Conservation (phyloP, 2,329 filamentous ascomycete species). For the Cordyceps javanica region DNA sequence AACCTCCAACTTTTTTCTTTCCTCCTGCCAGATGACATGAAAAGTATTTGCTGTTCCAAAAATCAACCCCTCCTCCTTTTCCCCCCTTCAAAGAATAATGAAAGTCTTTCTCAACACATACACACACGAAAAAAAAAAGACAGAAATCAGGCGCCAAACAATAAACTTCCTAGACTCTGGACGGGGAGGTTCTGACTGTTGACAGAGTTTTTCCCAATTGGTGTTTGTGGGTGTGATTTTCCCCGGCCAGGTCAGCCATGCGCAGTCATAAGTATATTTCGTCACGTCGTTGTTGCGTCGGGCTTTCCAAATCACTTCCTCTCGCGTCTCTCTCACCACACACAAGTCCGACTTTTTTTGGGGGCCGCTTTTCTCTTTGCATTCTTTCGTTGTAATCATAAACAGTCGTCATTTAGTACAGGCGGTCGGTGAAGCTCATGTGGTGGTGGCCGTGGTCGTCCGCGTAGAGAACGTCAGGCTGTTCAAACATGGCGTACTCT, state of each 20-base stretch:
- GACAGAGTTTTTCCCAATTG: constrained; percentile 2
- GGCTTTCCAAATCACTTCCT: too few relatives aligned
- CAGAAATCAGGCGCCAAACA: constrained; percentile 4
- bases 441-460: constrained; percentile 35
- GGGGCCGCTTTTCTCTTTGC: background rate
- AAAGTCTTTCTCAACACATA: too few relatives aligned
- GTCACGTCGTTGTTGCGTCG: constrained; percentile 8
- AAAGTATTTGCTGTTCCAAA: too few relatives aligned
- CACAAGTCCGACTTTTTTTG: too few relatives aligned
- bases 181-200: constrained; percentile 11
- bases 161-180: constrained; percentile 5
- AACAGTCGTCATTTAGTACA: constrained; percentile 30
- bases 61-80: too few relatives aligned
- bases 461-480: constrained; percentile 40
- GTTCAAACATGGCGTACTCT: constrained; percentile 41
- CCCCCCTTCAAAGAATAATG: too few relatives aligned
- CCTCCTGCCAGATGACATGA: background rate
- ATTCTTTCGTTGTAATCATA: constrained; percentile 10
- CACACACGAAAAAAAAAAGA: background rate
- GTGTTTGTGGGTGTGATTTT: too few relatives aligned
- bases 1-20: constrained; percentile 2
- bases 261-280: constrained; percentile 13
- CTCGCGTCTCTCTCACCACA: too few relatives aligned
- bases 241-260: constrained; percentile 5
- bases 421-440: constrained; percentile 37